Percentiles rank a stretch among this genome's conserved stretches.
Evolutionary conservation across 441 rosid species (phyloP).

Genomic region (Sinapis alba): DNA sequence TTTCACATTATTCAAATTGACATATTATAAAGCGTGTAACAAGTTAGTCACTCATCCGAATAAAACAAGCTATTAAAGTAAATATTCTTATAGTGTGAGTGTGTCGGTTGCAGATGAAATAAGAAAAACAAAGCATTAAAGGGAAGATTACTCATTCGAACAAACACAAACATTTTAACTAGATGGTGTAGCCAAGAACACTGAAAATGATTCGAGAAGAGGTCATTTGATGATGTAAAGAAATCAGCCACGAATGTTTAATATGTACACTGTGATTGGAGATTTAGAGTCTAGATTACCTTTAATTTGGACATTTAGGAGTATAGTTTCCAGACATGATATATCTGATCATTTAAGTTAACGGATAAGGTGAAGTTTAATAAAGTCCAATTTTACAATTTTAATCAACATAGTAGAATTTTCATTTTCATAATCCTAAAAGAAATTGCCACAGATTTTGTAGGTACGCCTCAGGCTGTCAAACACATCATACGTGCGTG

Average conservation of each 20-base stretch:
- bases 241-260: background rate
- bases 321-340: background rate
- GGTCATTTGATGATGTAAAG: background rate
- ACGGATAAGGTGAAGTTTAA: background rate
- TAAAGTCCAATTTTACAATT: background rate
- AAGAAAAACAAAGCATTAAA: background rate
- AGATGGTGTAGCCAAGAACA: background rate
- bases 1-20: slow-evolving; percentile 1
- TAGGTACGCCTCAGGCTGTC: background rate
- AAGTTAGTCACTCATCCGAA: slow-evolving; percentile 1
- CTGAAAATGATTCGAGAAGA: background rate
- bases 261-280: background rate
- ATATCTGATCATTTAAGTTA: background rate
- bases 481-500: slow-evolving; percentile 10
- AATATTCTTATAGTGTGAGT: background rate
- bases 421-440: background rate
- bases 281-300: background rate
- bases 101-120: background rate
- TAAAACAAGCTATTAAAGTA: slow-evolving; percentile 9
- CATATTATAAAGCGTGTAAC: background rate
- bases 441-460: background rate
- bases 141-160: background rate
- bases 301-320: background rate
- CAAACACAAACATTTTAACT: background rate
- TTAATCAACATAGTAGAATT: background rate